Conservation (phyloP, 352 stramenopile genomes). For the Phytophthora tentaculata region DNA sequence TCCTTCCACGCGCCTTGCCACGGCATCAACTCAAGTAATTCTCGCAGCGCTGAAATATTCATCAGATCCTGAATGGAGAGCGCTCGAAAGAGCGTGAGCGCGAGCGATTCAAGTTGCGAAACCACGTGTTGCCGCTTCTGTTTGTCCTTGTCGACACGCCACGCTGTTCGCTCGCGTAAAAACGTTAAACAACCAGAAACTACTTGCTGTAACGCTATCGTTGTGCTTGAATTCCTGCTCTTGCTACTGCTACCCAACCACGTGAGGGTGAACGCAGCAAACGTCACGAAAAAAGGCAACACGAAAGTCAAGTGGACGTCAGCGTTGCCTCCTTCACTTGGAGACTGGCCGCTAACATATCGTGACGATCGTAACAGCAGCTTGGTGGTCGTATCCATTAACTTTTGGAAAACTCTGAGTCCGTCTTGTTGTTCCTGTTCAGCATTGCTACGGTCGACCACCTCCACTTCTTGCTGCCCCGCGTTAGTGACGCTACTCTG, state of each 20-base stretch:
- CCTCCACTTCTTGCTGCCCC: constrained; percentile 16
- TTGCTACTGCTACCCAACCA: constrained; percentile 33
- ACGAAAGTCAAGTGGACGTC: constrained; percentile 32
- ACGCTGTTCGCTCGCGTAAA: constrained; percentile 33
- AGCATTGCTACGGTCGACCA: constrained; percentile 20
- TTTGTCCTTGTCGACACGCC: constrained; percentile 38
- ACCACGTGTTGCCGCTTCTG: constrained; percentile 31
- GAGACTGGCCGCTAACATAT: constrained; percentile 9
- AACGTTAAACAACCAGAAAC: constrained; percentile 38
- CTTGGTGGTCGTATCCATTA: constrained; percentile 32
- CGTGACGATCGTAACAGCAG: constrained; percentile 31
- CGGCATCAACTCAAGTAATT: constrained; percentile 52
- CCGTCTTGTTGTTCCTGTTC: constrained; percentile 27
- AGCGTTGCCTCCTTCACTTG: constrained; percentile 11
- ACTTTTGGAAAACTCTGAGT: constrained; percentile 24
- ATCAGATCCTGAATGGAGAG: constrained; percentile 52
- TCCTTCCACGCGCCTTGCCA: constrained; percentile 65
- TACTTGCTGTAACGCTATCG: constrained; percentile 37
- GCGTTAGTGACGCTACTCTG: constrained; percentile 22
- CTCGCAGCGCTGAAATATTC: constrained; percentile 37
- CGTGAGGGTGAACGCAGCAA: constrained; percentile 54
- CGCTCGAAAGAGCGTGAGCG: constrained; percentile 40
- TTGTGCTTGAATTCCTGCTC: constrained; percentile 16
- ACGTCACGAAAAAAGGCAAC: constrained; percentile 56
- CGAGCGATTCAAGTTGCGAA: constrained; percentile 32